Conservation (phyloP, 23 red algal species). For the Cyanidioschyzon merolae region DNA sequence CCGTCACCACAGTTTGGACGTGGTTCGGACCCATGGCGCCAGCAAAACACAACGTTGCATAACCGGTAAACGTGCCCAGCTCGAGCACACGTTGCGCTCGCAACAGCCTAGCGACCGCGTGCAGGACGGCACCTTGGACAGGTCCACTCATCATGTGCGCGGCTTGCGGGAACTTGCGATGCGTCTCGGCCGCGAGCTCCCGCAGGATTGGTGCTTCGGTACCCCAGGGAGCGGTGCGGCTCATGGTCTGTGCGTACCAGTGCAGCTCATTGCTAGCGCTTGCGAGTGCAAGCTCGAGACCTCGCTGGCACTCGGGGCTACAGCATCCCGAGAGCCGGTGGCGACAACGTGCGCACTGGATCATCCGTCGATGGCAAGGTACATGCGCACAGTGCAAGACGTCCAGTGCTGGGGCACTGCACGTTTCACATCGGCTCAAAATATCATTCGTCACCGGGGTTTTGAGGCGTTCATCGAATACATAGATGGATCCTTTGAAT, state of each 20-base stretch:
- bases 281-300: not conserved
- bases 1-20: conserved; percentile 30
- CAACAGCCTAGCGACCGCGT: conserved; percentile 33
- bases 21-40: conserved; percentile 23
- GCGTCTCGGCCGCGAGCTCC: conserved; percentile 22
- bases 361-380: conserved; percentile 49
- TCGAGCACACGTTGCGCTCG: conserved; percentile 51
- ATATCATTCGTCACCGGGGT: conserved; percentile 53
- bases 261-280: conserved; percentile 1
- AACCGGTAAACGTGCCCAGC: conserved; percentile 93
- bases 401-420: conserved; percentile 39
- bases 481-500: conserved; percentile 69
- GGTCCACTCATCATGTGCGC: conserved; percentile 69
- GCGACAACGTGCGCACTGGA: conserved; percentile 66
- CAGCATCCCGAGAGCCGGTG: conserved; percentile 7
- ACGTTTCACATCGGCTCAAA: conserved; percentile 48
- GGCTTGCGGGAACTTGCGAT: conserved; percentile 19
- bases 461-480: conserved; percentile 73
- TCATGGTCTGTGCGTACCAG: conserved; percentile 6
- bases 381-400: conserved; percentile 74
- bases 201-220: not conserved
- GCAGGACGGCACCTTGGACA: conserved; percentile 45
- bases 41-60: conserved; percentile 67
- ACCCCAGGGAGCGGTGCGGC: not conserved
- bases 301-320: conserved; percentile 1